Evolutionary conservation across 805 yeast species (phyloP), one percentile per base, ranked within the genome.

Genomic region (Suhomyces kilbournensis): DNA sequence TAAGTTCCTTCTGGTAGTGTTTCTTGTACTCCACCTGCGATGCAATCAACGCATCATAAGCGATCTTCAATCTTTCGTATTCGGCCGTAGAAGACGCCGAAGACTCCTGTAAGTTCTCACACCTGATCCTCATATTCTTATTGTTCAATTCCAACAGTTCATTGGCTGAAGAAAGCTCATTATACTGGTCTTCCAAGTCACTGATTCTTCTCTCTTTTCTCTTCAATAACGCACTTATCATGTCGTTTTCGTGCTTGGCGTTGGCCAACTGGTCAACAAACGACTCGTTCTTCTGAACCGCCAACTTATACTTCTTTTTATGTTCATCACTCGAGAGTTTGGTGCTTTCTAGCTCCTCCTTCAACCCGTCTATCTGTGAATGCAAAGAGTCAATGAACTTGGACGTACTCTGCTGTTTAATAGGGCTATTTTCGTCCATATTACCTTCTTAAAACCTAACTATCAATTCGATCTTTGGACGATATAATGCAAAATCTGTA

Each of bases 181-280:
- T 75, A 52, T 79, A 66, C 57, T 82, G 83, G 40, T 69, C 72
- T 64, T 90, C 96, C 59, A 88, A 69, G 57, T 86, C 93, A 28
- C 72, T 61, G 23, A 88, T 79, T 49, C 89, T 74, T 48, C 92
- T 75, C 59, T 87, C 90, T 60, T 88, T 87, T 49, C 96, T 73
- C 55, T 79, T 82, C 53, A 89, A 69, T 56, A 88, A 70, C 1
- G 90, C 83, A 60, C 80, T 85, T 43, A 86, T 75, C 72, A 85
- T 85, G 56, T 88, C 91, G 59, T 85, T 85, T 61, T 90, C 93
- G 65, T 87, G 92, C 66, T 86, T 86, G 38, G 87, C 74, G 56
- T 84, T 84, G 28, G 90, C 82, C 54, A 85, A 67, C 66, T 84
- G 88, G 59, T 85, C 90, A 34, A 82, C 76, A 49, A 80, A 71